Evolutionary conservation across 2,329 filamentous ascomycete genomes (phyloP), one percentile per base, ranked within the genome.

Genomic region (Tolypocladium inflatum): DNA sequence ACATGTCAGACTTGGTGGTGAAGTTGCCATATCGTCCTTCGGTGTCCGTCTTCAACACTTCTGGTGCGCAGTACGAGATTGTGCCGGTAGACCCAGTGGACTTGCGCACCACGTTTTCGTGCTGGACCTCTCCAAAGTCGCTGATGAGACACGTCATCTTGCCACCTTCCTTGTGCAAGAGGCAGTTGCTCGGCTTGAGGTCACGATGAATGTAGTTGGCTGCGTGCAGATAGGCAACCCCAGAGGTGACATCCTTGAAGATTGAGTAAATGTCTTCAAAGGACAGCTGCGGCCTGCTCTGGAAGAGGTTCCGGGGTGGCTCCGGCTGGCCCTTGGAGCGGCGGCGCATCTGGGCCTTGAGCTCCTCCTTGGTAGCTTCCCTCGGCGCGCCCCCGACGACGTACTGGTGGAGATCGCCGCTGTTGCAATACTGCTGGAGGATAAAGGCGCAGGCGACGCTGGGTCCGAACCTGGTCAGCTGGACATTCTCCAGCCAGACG

Each of bases 261-360:
- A 97, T 89, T 0, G 92, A 95, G 72, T 96, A 97, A 30, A 99
- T 97, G 66, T 97, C 90, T 60, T 97, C 93, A 60, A 97, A 90
- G 0, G 84, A 80, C 35, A 85, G 71, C 19, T 73, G 74, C 1
- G 76, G 76, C 54, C 73, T 75, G 21, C 72, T 65, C 3, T 65
- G 60, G 7, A 71, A 67, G 10, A 84, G 59, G n/a, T 82, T 77
- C 0, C 74, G 66, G 0, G 85, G 83, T 1, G 79, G 77, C 50
- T 95, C 90, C 2, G 81, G 71, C 50, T 91, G 85, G 0, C 90
- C 90, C 66, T 85, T 90, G 3, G 94, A 97, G 57, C 85, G 84
- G 56, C 93, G 83, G 52, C 94, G 84, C 69, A 96, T 84, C 56
- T 90, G 89, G 8, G 91, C 91, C 70, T 97, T 97, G 64, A 97